Evolutionary conservation across 352 stramenopile genomes (phyloP).

Genomic region (Pythium sukuiense): DNA sequence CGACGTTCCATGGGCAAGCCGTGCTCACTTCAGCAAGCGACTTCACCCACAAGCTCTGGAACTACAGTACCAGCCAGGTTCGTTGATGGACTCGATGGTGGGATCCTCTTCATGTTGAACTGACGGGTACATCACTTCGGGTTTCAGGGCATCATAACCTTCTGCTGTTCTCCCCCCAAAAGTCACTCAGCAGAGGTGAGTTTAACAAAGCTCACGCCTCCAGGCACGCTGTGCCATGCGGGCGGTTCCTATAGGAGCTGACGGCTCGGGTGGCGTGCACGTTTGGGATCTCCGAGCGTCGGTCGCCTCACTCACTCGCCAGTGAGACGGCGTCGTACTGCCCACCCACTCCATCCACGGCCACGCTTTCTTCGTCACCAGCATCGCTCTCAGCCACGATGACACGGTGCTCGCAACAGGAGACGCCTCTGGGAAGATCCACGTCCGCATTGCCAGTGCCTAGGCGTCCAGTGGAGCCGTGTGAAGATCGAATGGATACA

Average conservation of each 20-base stretch:
- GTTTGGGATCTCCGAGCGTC: slow-evolving; percentile 15
- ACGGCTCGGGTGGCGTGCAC: slow-evolving; percentile 10
- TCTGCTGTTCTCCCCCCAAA: neutral
- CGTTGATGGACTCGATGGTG: neutral
- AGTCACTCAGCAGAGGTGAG: neutral
- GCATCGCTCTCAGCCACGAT: slow-evolving; percentile 20
- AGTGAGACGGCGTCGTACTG: neutral
- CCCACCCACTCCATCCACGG: slow-evolving; percentile 11
- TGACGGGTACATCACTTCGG: neutral
- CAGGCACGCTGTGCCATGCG: slow-evolving; percentile 12
- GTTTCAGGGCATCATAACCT: slow-evolving; percentile 10
- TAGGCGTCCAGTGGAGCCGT: no score
- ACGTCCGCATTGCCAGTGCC: slow-evolving; percentile 14
- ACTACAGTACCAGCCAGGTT: slow-evolving; percentile 6
- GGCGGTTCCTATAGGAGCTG: slow-evolving; percentile 22
- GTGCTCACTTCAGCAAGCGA: slow-evolving; percentile 17
- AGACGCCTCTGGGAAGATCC: slow-evolving; percentile 23
- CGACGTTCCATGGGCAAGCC: neutral
- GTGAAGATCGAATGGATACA: no score
- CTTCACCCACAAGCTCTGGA: slow-evolving; percentile 22
- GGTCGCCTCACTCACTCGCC: neutral
- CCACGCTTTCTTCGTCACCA: slow-evolving; percentile 24
- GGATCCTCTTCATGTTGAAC: neutral
- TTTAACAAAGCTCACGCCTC: neutral
- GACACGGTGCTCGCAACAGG: slow-evolving; percentile 25